Conservation (phyloP, 306 rosid genomes). For the Medicago arabica region DNA sequence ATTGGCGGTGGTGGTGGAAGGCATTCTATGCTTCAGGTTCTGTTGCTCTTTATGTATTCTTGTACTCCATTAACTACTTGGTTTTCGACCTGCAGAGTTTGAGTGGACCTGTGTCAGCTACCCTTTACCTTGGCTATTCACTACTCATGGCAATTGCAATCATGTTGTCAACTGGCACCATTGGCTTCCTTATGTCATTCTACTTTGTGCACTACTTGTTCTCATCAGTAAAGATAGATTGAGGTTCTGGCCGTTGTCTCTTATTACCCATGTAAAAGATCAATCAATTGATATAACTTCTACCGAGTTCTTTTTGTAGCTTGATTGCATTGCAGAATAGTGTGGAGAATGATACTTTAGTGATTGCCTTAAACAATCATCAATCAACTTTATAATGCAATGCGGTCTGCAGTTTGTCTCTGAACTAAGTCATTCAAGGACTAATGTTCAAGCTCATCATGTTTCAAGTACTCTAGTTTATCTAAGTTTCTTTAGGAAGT, state of each 20-base stretch:
- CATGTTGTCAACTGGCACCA: slow-evolving; percentile 86
- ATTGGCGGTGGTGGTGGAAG: slow-evolving; percentile 99
- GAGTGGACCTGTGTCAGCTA: slow-evolving; percentile 89
- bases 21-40: slow-evolving; percentile 93
- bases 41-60: slow-evolving; percentile 80
- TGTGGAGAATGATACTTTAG: slow-evolving; percentile 40
- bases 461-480: slow-evolving; percentile 39
- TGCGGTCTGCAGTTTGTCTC: slow-evolving; percentile 39
- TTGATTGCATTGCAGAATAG: slow-evolving; percentile 31
- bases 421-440: slow-evolving; percentile 33
- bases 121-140: slow-evolving; percentile 84
- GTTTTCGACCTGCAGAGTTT: slow-evolving; percentile 88
- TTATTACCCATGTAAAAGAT: slow-evolving; percentile 17
- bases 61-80: slow-evolving; percentile 89
- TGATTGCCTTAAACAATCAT: slow-evolving; percentile 35
- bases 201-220: slow-evolving; percentile 90
- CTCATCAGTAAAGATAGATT: slow-evolving; percentile 89
- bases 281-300: slow-evolving; percentile 28
- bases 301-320: slow-evolving; percentile 21
- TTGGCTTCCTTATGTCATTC: slow-evolving; percentile 82
- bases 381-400: slow-evolving; percentile 27
- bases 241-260: slow-evolving; percentile 38
- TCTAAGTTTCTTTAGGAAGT: slow-evolving; percentile 46
- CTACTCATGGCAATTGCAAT: slow-evolving; percentile 82
- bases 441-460: slow-evolving; percentile 37